Base-by-base conservation (phyloP, 1,284 basidiomycete genomes). In the Leccinum insolens region DNA sequence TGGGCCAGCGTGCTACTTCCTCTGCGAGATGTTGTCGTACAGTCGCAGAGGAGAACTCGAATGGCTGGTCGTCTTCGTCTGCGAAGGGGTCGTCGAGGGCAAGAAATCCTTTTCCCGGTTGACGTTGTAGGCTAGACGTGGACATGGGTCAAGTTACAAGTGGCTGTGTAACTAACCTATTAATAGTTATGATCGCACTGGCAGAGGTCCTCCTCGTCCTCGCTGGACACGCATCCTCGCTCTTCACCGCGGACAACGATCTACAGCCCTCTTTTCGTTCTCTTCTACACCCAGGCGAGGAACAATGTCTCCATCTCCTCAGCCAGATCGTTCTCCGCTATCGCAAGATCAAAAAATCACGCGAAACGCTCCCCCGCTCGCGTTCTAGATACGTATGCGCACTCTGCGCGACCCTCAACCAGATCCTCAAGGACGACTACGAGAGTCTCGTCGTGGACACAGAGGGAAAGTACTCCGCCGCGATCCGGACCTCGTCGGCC, bases 231-330 rank as follows among this genome's bases (percentile, higher is more conserved):
- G 84, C 88, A 1, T 95, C 94, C 0, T 92, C 93, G 2, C 83
- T 96, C 63, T 94, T 96, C 75, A 84, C 87, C 11, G 75, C 80
- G 63, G 86, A 88, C 62, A 79, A 88, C 69, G 80, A 82, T 15
- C 75, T 95, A 14, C 84, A 91, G 63, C 86, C 91, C 3, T 84
- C 89, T 0, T 90, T 95, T 72, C 77, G 83, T 2, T 83, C 88
- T 11, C 87, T 95, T 20, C 85, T 96, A 2, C 94, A 96, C 75
- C 95, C 94, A 1, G 95, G 95, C 3, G 95, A 96, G 78, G 85
- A 89, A 64, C 88, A 95, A 76, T 91, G 90, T 69, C 84, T 96
- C 31, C 89, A 93, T 74, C 85, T 87, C 5, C 86, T 96, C 3
- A 91, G 86, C 3, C 82, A 84, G 52, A 88, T 95, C 59, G 94